A percentile compares a stretch with the other conserved stretches of the same genome.
Conservation (phyloP, 208 protist species). For the Porcisia deanei region DNA sequence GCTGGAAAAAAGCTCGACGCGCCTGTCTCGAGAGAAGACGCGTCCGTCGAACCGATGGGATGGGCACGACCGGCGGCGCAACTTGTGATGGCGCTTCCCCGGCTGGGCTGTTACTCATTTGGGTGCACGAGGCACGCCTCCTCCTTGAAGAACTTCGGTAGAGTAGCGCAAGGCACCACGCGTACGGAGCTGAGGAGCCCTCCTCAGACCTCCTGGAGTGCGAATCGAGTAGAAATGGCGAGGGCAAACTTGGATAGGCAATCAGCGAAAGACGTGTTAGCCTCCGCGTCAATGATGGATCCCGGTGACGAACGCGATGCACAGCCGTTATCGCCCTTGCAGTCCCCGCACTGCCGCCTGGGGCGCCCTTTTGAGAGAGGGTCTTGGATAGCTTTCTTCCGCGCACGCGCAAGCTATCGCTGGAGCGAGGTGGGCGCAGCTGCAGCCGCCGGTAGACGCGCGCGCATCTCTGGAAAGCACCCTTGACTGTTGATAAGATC, state of each 20-base stretch:
- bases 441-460: constrained; percentile 10
- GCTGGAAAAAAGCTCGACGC: constrained; percentile 27
- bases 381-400: not conserved
- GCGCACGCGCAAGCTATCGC: not conserved
- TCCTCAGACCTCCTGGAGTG: not conserved
- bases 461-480: constrained; percentile 9
- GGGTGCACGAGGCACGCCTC: not conserved
- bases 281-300: not conserved
- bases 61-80: not conserved
- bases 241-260: constrained; percentile 20
- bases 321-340: not conserved
- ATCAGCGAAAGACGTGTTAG: constrained; percentile 9
- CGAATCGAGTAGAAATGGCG: constrained; percentile 13
- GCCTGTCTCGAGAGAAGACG: not conserved
- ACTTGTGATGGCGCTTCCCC: not conserved
- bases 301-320: not conserved
- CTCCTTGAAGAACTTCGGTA: not conserved
- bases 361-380: not conserved
- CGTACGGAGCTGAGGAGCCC: not conserved
- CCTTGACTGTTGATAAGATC: not conserved
- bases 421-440: not conserved
- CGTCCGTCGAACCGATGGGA: not conserved
- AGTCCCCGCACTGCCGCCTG: not conserved
- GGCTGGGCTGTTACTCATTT: not conserved
- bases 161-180: constrained; percentile 21